phyloP scores from a whole-genome alignment of 768 basidiomycete genomes.

The Harrya chromipes region DNA sequence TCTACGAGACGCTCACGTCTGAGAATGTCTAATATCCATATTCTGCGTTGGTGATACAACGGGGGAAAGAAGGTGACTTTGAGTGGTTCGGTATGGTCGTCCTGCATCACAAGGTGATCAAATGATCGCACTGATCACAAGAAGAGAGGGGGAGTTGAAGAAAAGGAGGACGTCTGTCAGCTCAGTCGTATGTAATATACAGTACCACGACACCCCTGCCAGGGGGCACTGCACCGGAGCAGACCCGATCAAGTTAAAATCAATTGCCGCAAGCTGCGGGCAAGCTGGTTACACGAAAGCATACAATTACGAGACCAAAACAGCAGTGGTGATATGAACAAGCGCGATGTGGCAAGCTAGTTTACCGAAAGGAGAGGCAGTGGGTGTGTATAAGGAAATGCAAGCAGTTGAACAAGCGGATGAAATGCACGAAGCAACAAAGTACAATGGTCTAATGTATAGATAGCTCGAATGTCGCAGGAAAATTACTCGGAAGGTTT shows the following conservation, averaged over 20 bases:
- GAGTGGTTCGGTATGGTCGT: slow-evolving; percentile 20
- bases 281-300: too few relatives aligned
- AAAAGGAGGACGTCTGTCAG: background rate
- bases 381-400: slow-evolving; percentile 1
- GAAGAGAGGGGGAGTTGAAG: background rate
- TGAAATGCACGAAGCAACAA: background rate
- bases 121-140: slow-evolving; percentile 3
- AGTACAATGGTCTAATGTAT: slow-evolving; percentile 8
- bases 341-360: background rate
- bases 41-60: slow-evolving; percentile 61
- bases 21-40: slow-evolving; percentile 67
- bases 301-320: slow-evolving; percentile 3
- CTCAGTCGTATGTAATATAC: slow-evolving; percentile 2
- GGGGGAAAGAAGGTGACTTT: slow-evolving; percentile 67
- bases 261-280: too few relatives aligned
- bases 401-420: slow-evolving; percentile 1
- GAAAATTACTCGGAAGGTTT: background rate
- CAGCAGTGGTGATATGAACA: slow-evolving; percentile 6
- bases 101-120: slow-evolving; percentile 18
- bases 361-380: background rate
- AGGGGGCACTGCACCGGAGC: slow-evolving; percentile 17
- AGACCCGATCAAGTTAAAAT: slow-evolving; percentile 20
- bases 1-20: slow-evolving; percentile 53
- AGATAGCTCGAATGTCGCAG: background rate
- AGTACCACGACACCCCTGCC: too few relatives aligned